phyloP scores from a whole-genome alignment of 1,284 basidiomycete genomes.

The Rhodotorula sp. region DNA sequence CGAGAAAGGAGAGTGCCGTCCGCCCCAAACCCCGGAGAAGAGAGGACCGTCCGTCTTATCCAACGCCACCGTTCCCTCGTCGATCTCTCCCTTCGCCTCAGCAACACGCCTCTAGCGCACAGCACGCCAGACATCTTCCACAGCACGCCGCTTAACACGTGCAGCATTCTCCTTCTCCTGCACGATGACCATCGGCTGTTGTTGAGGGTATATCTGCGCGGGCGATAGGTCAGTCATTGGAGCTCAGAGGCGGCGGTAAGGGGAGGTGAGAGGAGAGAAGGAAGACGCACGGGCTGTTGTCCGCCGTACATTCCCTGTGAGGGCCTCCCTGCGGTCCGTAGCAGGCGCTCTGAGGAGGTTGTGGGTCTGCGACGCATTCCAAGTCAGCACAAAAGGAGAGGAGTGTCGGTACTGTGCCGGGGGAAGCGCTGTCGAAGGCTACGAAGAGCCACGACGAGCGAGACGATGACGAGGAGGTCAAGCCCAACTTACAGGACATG shows the following conservation, averaged over 20 bases:
- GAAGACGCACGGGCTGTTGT: neutral
- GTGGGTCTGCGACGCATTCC: neutral
- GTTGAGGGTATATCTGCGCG: neutral
- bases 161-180: neutral
- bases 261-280: neutral
- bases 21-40: too few relatives aligned
- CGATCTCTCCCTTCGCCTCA: neutral
- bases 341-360: neutral
- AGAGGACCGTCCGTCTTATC: too few relatives aligned
- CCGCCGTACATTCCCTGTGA: neutral
- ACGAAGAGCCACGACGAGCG: too few relatives aligned
- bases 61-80: too few relatives aligned
- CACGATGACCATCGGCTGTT: neutral
- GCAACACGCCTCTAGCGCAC: neutral
- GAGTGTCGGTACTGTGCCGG: neutral
- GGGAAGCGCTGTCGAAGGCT: neutral
- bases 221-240: neutral
- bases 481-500: too few relatives aligned
- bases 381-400: neutral
- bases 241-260: neutral
- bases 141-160: neutral
- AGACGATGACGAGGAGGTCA: too few relatives aligned
- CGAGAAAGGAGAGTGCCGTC: too few relatives aligned
- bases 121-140: neutral
- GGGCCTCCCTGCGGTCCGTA: constrained; percentile 1